Percentiles rank a stretch among this genome's conserved stretches.
phyloP scores from a whole-genome alignment of 2,329 filamentous ascomycete species.

The Podosphaera aphanis region DNA sequence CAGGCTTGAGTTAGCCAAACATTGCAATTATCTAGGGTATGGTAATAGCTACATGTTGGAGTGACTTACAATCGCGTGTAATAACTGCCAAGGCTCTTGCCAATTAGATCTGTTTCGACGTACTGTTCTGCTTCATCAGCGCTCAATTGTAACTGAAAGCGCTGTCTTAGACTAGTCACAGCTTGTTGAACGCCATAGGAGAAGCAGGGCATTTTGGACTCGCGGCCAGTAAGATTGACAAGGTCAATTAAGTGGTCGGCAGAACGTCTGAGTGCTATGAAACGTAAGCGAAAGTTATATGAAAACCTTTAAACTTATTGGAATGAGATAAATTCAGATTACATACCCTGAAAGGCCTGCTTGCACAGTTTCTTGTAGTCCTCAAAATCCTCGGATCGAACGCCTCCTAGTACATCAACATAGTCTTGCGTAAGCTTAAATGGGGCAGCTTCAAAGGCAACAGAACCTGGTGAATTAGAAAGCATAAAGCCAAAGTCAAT shows the following conservation, averaged over 20 bases:
- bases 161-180: slow-evolving; percentile 42
- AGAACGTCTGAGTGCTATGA: slow-evolving; percentile 43
- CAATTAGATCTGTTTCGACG: slow-evolving; percentile 57
- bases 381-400: slow-evolving; percentile 44
- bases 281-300: background rate
- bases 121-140: slow-evolving; percentile 61
- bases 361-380: slow-evolving; percentile 63
- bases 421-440: slow-evolving; percentile 77
- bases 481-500: slow-evolving; percentile 85
- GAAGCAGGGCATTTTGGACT: slow-evolving; percentile 71
- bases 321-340: background rate
- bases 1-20: background rate
- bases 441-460: slow-evolving; percentile 67
- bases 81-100: slow-evolving; percentile 65
- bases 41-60: background rate
- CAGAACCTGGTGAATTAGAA: slow-evolving; percentile 62
- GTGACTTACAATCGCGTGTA: slow-evolving; percentile 54
- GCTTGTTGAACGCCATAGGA: slow-evolving; percentile 49
- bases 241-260: slow-evolving; percentile 64
- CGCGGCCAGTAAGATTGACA: slow-evolving; percentile 62
- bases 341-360: slow-evolving; percentile 53
- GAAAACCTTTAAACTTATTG: slow-evolving; percentile 4
- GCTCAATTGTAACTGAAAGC: slow-evolving; percentile 64
- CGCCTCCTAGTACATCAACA: slow-evolving; percentile 57
- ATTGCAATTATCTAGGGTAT: background rate